Percentiles rank a stretch among this genome's conserved stretches.
These are phyloP conservation scores for Dendrobium officinale DNA, from an alignment of 106 monocot species.

Conservation along the genomic window DNA sequence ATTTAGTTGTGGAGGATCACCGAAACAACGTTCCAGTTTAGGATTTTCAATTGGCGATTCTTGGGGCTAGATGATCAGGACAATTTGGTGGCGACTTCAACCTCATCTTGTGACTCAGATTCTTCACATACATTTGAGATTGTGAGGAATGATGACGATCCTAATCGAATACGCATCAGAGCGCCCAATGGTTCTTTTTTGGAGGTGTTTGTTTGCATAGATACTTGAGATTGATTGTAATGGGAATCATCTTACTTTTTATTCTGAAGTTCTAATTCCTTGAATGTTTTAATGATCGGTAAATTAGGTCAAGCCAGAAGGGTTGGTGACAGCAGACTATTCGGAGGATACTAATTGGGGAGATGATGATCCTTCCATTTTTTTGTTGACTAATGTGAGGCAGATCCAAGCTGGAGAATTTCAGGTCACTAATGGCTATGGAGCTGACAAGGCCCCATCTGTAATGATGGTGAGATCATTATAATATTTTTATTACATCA, in stretches of 20 bases:
- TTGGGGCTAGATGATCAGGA: conserved; percentile 5
- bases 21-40: neutral
- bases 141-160: conserved; percentile 26
- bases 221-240: neutral
- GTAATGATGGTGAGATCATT: conserved; percentile 4
- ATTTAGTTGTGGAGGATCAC: conserved; percentile 34
- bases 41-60: conserved; percentile 1
- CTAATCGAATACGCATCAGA: conserved; percentile 37
- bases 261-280: neutral
- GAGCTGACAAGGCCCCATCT: neutral
- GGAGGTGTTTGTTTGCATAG: conserved; percentile 24
- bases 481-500: neutral
- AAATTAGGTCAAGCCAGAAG: neutral
- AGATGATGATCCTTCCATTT: conserved; percentile 8
- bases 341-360: conserved; percentile 17
- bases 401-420: conserved; percentile 6
- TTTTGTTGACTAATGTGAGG: neutral
- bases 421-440: conserved; percentile 19
- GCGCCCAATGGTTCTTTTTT: conserved; percentile 55
- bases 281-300: no score
- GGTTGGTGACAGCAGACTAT: conserved; percentile 1
- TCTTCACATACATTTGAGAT: conserved; percentile 41
- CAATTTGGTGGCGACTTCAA: conserved; percentile 31
- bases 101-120: conserved; percentile 19
- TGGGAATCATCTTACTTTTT: neutral